Conservation (phyloP, 208 protist species). For the Entamoeba dispar region DNA sequence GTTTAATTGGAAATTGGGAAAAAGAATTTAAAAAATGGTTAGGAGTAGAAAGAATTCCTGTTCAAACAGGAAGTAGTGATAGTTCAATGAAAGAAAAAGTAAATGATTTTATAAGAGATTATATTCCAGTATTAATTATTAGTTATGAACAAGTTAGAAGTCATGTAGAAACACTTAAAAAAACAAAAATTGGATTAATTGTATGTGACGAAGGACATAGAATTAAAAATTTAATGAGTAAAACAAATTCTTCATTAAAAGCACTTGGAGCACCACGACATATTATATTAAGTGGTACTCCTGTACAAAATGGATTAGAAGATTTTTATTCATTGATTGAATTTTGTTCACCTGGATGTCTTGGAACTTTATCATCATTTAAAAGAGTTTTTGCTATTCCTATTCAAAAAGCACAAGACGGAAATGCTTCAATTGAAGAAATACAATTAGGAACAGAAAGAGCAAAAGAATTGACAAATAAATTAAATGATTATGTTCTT, state of each 20-base stretch:
- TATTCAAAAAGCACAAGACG: background rate
- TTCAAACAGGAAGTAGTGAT: background rate
- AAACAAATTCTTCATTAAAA: constrained; percentile 32
- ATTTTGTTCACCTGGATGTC: constrained; percentile 65
- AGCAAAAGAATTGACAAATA: background rate
- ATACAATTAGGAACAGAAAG: background rate
- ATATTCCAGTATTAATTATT: constrained; percentile 38
- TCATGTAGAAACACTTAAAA: constrained; percentile 37
- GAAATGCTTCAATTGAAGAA: background rate
- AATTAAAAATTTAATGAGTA: constrained; percentile 57
- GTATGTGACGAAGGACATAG: constrained; percentile 72
- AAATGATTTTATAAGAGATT: background rate
- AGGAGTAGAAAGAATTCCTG: background rate
- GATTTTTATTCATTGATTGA: constrained; percentile 71
- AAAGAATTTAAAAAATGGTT: constrained; percentile 55
- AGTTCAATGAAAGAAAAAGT: background rate
- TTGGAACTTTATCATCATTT: constrained; percentile 37
- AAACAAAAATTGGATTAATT: constrained; percentile 46
- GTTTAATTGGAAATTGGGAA: constrained; percentile 54
- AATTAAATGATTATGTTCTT: background rate
- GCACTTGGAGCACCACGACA: constrained; percentile 42
- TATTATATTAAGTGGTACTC: constrained; percentile 61
- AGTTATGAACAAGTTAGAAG: constrained; percentile 53
- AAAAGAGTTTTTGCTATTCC: background rate
- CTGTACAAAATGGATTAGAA: constrained; percentile 59